Evolutionary conservation across 2,329 filamentous ascomycete species (phyloP).

Genomic region (Macrophomina phaseolina): DNA sequence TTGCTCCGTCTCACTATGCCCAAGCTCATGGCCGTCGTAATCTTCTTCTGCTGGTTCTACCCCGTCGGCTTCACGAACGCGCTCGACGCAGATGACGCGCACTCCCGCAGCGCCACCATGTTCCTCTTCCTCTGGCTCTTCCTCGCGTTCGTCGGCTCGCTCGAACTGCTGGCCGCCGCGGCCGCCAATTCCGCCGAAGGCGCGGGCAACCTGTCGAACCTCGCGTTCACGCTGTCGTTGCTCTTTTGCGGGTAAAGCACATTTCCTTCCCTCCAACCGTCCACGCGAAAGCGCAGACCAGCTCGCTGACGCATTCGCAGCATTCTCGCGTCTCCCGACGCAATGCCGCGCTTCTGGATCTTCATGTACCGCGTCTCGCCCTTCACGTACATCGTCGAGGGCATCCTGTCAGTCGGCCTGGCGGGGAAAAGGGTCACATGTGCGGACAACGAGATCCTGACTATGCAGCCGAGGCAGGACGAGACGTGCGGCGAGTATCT

Average conservation of each 20-base stretch:
- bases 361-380: slow-evolving; percentile 80
- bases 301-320: slow-evolving; percentile 41
- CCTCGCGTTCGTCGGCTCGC: not conserved
- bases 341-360: slow-evolving; percentile 73
- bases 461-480: not conserved
- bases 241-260: not conserved
- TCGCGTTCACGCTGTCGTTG: not conserved
- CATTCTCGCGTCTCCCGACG: slow-evolving; percentile 66
- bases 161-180: not conserved
- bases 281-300: no score
- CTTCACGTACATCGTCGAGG: slow-evolving; percentile 75
- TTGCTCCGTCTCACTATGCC: no score
- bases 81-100: not conserved
- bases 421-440: slow-evolving; percentile 55
- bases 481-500: not conserved
- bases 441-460: not conserved
- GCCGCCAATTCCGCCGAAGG: not conserved
- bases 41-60: slow-evolving; percentile 73
- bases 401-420: slow-evolving; percentile 71
- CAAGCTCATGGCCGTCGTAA: slow-evolving; percentile 56
- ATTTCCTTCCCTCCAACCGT: no score
- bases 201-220: not conserved
- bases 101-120: not conserved
- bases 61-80: slow-evolving; percentile 39
- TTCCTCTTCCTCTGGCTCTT: not conserved